Base-by-base conservation (phyloP, 441 rosid genomes). In the Aleurites moluccanus region DNA sequence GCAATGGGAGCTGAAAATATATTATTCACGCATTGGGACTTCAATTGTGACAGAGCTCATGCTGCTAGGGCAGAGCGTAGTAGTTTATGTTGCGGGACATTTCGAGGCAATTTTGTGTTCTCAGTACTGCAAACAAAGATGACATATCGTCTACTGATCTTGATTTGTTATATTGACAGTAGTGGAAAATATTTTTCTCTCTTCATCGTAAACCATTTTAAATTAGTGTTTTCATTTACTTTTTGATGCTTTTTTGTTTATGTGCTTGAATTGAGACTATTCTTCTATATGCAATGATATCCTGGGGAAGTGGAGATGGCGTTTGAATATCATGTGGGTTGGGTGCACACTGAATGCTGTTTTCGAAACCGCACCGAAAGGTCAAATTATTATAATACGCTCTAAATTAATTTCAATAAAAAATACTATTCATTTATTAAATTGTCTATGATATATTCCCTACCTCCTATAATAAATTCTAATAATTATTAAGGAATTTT, bases 1-100 rank as follows among this genome's bases (percentile, higher is more conserved):
- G 73, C 28, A 38, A 52, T 42, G 79, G 75, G 73, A 77, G 80
- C 77, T 72, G 64, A 80, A 66, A n/a, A 47, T 33, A 45, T 35
- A 18, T 63, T 61, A 18, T 61, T 30, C 42, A 61, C 42, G 65
- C 14, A 3, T 18, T 30, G 64, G 16, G 40, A 18, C 27, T 5
- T 38, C 8, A 38, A 6, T n/a, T 1, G 21, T 57, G 15, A 57
- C 33, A 3, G 33, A 11, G 6, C 62, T 23, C 16, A 18, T 18
- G n/a, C 56, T 52, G 8, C 56, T 18, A 6, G n/a, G 56, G 56
- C 56, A 52, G 16, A 57, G 33, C 11, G 33, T 25, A 57, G 15
- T 25, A 57, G 33, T 13, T 57, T 57, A 23, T 57, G 62, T 25
- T 25, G 62, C 11, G 28, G 1, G 33, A 57, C 33, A 57, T 25